Evolutionary conservation across 495 filamentous ascomycete species (phyloP).

Genomic region (Aspergillus ellipticus): DNA sequence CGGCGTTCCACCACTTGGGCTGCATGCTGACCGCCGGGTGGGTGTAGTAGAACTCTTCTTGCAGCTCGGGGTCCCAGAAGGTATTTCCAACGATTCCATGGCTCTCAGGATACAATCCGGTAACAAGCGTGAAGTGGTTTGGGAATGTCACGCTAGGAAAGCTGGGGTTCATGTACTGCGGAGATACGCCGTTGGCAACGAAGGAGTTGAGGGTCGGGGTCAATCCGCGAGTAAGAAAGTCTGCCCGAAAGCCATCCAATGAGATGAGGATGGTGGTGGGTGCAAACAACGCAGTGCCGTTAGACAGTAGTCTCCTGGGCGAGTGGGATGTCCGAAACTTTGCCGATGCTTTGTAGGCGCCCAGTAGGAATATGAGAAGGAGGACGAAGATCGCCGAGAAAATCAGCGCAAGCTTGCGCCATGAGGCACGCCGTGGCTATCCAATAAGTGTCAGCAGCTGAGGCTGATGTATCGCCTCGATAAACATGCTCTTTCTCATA

Average conservation of each 20-base stretch:
- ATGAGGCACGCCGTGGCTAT: conserved; percentile 21
- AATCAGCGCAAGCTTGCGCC: conserved; percentile 30
- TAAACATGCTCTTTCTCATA: too few relatives aligned
- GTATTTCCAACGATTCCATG: conserved; percentile 93
- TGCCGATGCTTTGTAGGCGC: conserved; percentile 52
- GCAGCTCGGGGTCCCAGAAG: conserved; percentile 78
- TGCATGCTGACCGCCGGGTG: conserved; percentile 68
- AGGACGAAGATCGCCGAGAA: conserved; percentile 42
- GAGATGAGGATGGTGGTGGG: conserved; percentile 94
- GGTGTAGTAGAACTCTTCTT: conserved; percentile 85
- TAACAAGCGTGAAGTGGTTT: conserved; percentile 94
- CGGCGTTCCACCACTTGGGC: conserved; percentile 88
- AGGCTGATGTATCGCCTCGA: not conserved
- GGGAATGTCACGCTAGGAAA: conserved; percentile 98
- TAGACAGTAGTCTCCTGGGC: conserved; percentile 29
- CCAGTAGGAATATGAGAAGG: conserved; percentile 50
- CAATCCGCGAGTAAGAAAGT: conserved; percentile 79
- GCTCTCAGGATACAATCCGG: conserved; percentile 85
- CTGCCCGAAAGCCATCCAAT: conserved; percentile 94
- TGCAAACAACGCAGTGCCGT: conserved; percentile 77
- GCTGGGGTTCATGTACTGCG: conserved; percentile 83
- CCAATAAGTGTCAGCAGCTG: not conserved
- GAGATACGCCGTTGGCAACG: conserved; percentile 78
- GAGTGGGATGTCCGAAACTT: conserved; percentile 26
- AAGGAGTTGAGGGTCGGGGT: conserved; percentile 81